A percentile compares a stretch with the other conserved stretches of the same genome.
These are phyloP conservation scores for Fomitopsis pinicola DNA, from an alignment of 1,284 basidiomycete genomes.

Conservation along the genomic window DNA sequence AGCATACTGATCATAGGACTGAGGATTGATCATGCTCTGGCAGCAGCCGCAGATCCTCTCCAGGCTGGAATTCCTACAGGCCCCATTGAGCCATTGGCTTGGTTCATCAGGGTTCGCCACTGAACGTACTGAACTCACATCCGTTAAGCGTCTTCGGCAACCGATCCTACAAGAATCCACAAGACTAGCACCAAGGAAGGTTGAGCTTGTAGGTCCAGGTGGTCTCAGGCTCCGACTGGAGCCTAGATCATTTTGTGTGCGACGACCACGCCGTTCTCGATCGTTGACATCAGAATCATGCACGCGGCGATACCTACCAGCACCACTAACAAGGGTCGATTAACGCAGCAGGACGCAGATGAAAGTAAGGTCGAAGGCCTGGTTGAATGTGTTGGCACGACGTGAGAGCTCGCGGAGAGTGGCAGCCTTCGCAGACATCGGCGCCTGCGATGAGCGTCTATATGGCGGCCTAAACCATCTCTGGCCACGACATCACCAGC, in stretches of 20 bases:
- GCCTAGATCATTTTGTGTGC: background rate
- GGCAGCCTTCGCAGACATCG: background rate
- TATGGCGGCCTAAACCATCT: background rate
- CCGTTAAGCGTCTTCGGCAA: background rate
- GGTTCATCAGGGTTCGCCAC: no score
- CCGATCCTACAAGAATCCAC: background rate
- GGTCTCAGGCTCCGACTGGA: background rate
- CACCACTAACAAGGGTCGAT: background rate
- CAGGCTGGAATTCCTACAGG: no score
- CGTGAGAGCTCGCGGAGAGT: background rate
- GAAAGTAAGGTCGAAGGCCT: background rate
- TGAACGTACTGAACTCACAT: no score
- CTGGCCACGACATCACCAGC: background rate
- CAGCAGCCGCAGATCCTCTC: no score
- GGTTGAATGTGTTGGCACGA: background rate
- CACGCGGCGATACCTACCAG: background rate
- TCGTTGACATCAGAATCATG: background rate
- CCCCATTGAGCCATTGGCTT: no score
- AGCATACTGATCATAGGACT: no score
- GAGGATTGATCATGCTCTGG: no score
- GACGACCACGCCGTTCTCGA: background rate
- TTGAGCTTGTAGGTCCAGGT: constrained; percentile 1
- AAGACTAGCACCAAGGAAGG: background rate
- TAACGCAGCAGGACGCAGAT: background rate
- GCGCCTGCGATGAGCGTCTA: background rate